Base-by-base conservation (phyloP, 1,284 basidiomycete genomes). In the Irpex lacteus region DNA sequence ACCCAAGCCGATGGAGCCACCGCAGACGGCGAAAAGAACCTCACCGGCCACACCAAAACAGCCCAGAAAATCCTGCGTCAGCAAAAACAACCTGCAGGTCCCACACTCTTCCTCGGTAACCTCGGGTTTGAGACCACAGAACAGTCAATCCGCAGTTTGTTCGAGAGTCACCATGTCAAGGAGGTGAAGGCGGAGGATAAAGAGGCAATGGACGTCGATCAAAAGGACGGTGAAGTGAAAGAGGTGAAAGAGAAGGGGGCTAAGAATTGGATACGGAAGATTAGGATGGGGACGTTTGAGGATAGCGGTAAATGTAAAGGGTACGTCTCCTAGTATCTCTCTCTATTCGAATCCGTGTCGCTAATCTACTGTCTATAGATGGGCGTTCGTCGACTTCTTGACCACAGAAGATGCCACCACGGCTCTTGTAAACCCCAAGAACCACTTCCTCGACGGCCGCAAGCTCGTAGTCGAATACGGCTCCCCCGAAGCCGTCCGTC, bases 291-390 rank as follows among this genome's bases (percentile, higher is more conserved):
- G 1, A 96, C 95, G 15, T 99, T 99, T 70, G 95, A 98, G 75
- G 97, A 98, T 75, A 92, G 86, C 61, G 95, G 95, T 5, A 81
- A 89, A 66, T 98, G 97, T 78, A 99, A 98, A 84, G 97, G 97
- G 93, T 98, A 73, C 68, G 84, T 76, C 26, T 60, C 59, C 53
- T 47, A 62, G 49, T 40, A 50, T 21, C 4, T 4, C 32, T n/a
- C 44, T 54, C 38, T 59, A 5, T 47, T 26, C 5, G 34, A 21
- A 7, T 54, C 44, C 26, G 21, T 34, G 9, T 4, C 19, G 11
- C 34, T 6, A n/a, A 9, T 13, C 3, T 59, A 13, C 21, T 62
- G 52, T 32, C 34, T 26, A 4, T 73, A 98, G 96, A 19, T 98
- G 95, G 78, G 96, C 94, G 0, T 99, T 99, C 75, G 84, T 98